Base-by-base conservation (phyloP, 1,139 yeast genomes). In the Geotrichum europaeum region DNA sequence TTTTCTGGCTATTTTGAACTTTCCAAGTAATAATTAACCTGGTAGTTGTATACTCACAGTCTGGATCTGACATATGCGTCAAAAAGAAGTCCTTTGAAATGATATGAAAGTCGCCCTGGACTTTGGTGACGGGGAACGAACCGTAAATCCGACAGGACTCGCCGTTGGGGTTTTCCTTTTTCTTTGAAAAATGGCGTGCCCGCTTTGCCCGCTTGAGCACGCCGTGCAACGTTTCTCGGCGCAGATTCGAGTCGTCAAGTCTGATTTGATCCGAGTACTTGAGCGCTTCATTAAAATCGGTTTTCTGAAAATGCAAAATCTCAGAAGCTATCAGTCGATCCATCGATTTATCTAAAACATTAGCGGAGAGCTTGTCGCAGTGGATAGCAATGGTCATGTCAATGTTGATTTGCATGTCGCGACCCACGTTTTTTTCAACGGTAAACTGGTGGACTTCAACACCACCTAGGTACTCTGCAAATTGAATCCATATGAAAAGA, bases 61-160 rank as follows among this genome's bases (percentile, higher is more conserved):
- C 95, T 68, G 81, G 84, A 2, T 89, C 94, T 0, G 47, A 3
- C 20, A n/a, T 15, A n/a, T 40, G 47, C 47, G 28, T 13, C n/a
- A 57, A 36, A 30, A 57, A 61, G 22, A 56, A 58, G 15, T 59
- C 63, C 49, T 60, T 62, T 20, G 61, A 58, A 24, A 95, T 87
- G 55, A 94, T 86, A 69, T 87, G 92, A 69, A 94, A 83, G 64
- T 87, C 91, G 12, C 99, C 99, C 60, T 79, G 78, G 4, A 94
- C 96, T 67, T 88, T 86, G 68, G 89, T 91, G 3, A 94, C 94
- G 0, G 96, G 95, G 57, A 94, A 80, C 0, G 87, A 79, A 1
- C 99, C 99, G 70, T 83, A 90, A 1, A 94, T 83, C 65, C 94
- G 90, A 73, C 99, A 94, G 2, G 96, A 95, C 5, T 90, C 87